Evolutionary conservation across 164 flowering plant genomes (phyloP), one percentile per base, ranked within the genome.

Genomic region (Liquidambar formosana): DNA sequence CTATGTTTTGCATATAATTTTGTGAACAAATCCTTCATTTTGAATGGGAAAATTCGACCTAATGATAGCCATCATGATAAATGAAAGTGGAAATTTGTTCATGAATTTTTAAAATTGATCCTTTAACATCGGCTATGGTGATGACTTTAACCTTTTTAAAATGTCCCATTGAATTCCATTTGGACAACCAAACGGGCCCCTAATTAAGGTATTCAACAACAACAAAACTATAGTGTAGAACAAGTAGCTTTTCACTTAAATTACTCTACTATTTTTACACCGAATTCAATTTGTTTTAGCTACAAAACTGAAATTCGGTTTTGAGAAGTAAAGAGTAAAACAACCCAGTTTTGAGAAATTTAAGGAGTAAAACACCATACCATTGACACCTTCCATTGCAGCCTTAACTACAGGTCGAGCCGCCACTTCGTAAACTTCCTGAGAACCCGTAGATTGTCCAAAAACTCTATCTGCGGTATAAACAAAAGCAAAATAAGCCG

Each of bases 381-480:
- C 99, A 82, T 91, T 93, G 22, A 95, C 81, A 62, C 99, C 99
- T 64, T 95, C 99, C 99, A 95, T 95, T 28, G 99, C 93, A 74
- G 93, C 85, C 83, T 89, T 91, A 25, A 95, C 94, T 10, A 95
- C 97, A 62, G 97, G 97, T 65, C 88, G 85, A 46, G 97, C 99
- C 57, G 99, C 97, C 19, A 95, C 90, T 60, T 91, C 97, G 78
- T 95, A 95, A 18, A 95, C 99, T 19, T 81, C 91, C 65, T 80
- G 81, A 25, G 99, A 75, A 52, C 41, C 44, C 1, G 97, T 77
- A 26, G 84, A 79, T 2, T 89, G 92, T 72, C 97, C 99, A 82
- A 95, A 95, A 38, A 93, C 99, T 75, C 66, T 83, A 80, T 95
- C 99, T 95, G 88, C 66, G 75, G 68, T n/a, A 28, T 57, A 14